Conservation (phyloP, 805 yeast species). For the Kodamaea leandrae region DNA sequence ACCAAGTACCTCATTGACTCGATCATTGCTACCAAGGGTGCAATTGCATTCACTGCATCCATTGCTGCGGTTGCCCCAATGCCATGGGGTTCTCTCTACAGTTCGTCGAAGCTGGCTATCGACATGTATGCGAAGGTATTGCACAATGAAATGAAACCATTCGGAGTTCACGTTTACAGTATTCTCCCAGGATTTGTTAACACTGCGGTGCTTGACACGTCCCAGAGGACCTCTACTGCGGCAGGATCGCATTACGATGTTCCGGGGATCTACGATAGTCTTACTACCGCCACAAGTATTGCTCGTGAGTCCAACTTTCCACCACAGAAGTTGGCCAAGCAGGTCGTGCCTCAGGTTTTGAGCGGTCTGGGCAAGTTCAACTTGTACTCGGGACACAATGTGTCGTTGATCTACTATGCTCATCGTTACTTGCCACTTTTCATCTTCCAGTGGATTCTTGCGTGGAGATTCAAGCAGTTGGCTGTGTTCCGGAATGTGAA, state of each 20-base stretch:
- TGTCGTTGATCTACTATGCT: slow-evolving; percentile 18
- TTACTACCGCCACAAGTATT: slow-evolving; percentile 20
- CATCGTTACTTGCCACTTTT: slow-evolving; percentile 25
- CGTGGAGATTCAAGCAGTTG: slow-evolving; percentile 24
- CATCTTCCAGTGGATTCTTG: slow-evolving; percentile 20
- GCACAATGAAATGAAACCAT: slow-evolving; percentile 33
- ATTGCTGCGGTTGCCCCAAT: slow-evolving; percentile 29
- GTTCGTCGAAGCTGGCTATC: slow-evolving; percentile 41
- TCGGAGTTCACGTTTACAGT: slow-evolving; percentile 39
- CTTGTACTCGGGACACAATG: slow-evolving; percentile 26
- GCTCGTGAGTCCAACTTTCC: slow-evolving; percentile 19
- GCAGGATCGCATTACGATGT: slow-evolving; percentile 22
- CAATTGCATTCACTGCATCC: slow-evolving; percentile 38
- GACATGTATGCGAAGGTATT: slow-evolving; percentile 33
- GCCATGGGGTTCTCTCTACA: slow-evolving; percentile 34
- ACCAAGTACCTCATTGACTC: slow-evolving; percentile 30
- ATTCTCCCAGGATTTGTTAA: slow-evolving; percentile 41
- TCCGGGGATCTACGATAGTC: slow-evolving; percentile 21
- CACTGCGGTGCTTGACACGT: slow-evolving; percentile 28
- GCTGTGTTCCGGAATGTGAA: slow-evolving; percentile 18
- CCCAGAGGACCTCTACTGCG: slow-evolving; percentile 6
- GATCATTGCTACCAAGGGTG: slow-evolving; percentile 32
- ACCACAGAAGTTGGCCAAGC: slow-evolving; percentile 26
- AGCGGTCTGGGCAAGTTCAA: slow-evolving; percentile 24
- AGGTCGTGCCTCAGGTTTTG: slow-evolving; percentile 19